These are phyloP conservation scores for Scheffersomyces illinoinensis DNA, from an alignment of 1,139 yeast species.

Conservation along the genomic window DNA sequence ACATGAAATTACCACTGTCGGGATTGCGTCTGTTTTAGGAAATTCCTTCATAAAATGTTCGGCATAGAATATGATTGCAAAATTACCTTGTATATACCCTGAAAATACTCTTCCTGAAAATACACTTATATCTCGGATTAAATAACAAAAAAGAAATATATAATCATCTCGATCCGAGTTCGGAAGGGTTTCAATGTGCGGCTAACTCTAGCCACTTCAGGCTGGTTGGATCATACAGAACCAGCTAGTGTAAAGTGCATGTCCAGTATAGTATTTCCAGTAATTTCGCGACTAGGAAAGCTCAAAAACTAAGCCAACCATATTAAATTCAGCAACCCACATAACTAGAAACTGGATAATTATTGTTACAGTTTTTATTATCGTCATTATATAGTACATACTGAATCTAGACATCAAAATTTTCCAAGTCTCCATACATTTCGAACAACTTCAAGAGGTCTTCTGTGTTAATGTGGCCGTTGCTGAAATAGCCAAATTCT, in stretches of 20 bases:
- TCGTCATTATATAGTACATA: not conserved
- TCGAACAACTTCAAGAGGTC: constrained; percentile 42
- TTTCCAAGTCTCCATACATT: constrained; percentile 32
- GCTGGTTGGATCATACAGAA: not conserved
- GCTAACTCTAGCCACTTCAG: not conserved
- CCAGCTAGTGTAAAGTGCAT: not conserved
- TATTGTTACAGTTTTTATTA: not conserved
- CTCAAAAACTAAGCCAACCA: not conserved
- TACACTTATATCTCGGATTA: not conserved
- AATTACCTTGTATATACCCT: not conserved
- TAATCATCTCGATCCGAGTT: not conserved
- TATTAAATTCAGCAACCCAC: no score
- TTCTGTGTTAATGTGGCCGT: constrained; percentile 22
- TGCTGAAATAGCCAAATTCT: constrained; percentile 9
- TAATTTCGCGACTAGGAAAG: no score
- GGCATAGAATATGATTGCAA: not conserved
- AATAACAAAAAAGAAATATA: no score
- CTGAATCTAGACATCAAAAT: not conserved
- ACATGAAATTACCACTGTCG: not conserved
- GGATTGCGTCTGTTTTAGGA: not conserved
- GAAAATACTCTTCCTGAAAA: not conserved
- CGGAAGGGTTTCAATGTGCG: not conserved
- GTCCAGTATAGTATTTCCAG: no score
- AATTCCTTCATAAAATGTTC: not conserved
- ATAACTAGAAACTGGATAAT: not conserved